phyloP scores from a whole-genome alignment of 1,284 basidiomycete species.

The Porogramme epimiltina region DNA sequence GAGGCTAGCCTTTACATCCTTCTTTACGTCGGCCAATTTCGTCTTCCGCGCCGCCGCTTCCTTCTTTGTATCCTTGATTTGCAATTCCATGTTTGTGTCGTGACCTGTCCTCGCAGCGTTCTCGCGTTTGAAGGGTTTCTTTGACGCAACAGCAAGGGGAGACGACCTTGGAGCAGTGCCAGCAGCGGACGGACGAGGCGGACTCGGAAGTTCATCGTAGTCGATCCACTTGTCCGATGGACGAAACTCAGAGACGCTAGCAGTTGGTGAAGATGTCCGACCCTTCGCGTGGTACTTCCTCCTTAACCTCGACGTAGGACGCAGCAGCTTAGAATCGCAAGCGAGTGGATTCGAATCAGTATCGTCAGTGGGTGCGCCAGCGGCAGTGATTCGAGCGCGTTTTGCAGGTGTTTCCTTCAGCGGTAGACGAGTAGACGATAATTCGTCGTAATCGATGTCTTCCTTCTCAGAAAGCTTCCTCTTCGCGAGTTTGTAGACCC shows the following conservation, averaged over 20 bases:
- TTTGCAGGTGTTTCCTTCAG: conserved; percentile 9
- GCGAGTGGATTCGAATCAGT: too few relatives aligned
- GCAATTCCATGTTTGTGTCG: background rate
- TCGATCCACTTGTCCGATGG: conserved; percentile 15
- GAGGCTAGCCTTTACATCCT: too few relatives aligned
- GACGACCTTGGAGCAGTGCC: background rate
- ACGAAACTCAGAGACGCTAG: background rate
- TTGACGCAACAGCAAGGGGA: background rate
- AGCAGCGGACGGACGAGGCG: conserved; percentile 1
- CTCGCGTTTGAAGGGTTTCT: background rate
- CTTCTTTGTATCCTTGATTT: background rate
- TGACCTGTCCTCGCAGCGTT: too few relatives aligned
- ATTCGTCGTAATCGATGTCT: conserved; percentile 8
- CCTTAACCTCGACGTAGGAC: conserved; percentile 12
- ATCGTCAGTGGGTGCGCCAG: too few relatives aligned
- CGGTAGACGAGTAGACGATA: background rate
- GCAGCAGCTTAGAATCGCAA: conserved; percentile 18
- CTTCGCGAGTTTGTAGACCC: background rate
- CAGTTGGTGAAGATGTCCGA: conserved; percentile 19
- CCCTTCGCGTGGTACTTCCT: conserved; percentile 29
- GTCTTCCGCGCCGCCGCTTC: background rate
- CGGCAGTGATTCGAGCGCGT: conserved; percentile 10
- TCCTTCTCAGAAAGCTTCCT: background rate
- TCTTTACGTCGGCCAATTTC: too few relatives aligned
- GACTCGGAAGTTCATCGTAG: conserved; percentile 29